A percentile compares a stretch with the other conserved stretches of the same genome.
These are phyloP conservation scores for Rhodotorula paludigena DNA, from an alignment of 768 basidiomycete genomes.

Conservation along the genomic window DNA sequence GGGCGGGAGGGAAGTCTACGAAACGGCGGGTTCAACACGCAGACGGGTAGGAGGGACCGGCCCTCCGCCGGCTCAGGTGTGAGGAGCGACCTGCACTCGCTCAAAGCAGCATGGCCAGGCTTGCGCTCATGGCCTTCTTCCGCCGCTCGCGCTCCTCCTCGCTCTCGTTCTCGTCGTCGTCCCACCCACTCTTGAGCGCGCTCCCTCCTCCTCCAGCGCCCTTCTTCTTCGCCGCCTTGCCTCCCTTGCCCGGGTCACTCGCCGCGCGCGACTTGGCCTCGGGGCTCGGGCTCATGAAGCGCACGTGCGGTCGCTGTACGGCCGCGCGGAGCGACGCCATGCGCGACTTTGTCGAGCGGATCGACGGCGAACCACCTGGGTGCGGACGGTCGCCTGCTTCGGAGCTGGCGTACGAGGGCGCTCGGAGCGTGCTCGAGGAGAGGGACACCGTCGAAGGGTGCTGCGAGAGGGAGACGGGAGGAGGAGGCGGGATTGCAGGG, in stretches of 20 bases:
- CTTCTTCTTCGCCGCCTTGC: neutral
- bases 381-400: neutral
- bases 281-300: slow-evolving; percentile 14
- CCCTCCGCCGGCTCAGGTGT: neutral
- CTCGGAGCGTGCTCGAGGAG: too few species aligned
- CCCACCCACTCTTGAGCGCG: neutral
- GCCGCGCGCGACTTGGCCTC: neutral
- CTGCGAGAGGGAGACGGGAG: neutral
- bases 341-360: neutral
- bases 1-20: too few species aligned
- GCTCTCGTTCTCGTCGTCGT: neutral
- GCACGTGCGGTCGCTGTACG: slow-evolving; percentile 18
- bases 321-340: slow-evolving; percentile 10
- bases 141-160: slow-evolving; percentile 5
- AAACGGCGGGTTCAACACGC: too few species aligned
- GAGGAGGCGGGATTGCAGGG: slow-evolving; percentile 1
- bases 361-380: neutral
- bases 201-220: neutral
- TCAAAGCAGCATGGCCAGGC: slow-evolving; percentile 18
- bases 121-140: slow-evolving; percentile 3
- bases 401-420: neutral
- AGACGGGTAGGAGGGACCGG: neutral
- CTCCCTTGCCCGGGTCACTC: neutral
- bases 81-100: too few species aligned
- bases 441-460: neutral